These are phyloP conservation scores for Cavenderia fasciculata DNA, from an alignment of 78 protist species.

Conservation along the genomic window DNA sequence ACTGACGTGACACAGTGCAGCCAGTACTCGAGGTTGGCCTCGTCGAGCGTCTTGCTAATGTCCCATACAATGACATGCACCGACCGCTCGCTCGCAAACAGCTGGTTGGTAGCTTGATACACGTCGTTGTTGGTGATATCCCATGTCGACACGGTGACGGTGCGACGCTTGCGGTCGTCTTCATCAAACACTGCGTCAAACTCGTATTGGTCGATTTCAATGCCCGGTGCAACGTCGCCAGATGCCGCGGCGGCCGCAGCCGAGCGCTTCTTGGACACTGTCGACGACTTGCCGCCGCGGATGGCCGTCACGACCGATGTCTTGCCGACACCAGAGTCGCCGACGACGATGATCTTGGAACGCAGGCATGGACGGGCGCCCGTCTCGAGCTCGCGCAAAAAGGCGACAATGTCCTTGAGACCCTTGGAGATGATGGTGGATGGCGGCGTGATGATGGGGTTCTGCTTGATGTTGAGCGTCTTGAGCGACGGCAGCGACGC, in stretches of 20 bases:
- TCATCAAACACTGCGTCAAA: constrained; percentile 64
- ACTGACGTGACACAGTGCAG: constrained; percentile 30
- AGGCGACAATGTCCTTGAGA: constrained; percentile 47
- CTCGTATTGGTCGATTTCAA: constrained; percentile 67
- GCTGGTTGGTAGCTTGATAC: constrained; percentile 67
- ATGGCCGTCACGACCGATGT: constrained; percentile 48
- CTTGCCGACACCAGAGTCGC: constrained; percentile 59
- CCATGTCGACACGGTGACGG: constrained; percentile 62
- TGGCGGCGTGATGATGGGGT: constrained; percentile 75
- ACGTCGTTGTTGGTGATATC: constrained; percentile 71
- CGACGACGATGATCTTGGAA: constrained; percentile 52
- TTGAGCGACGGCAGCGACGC: constrained; percentile 9
- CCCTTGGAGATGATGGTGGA: constrained; percentile 56
- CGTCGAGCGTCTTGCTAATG: not conserved
- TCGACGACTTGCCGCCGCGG: constrained; percentile 33
- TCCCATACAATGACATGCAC: constrained; percentile 64
- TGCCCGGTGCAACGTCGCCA: constrained; percentile 24
- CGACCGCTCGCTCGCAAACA: constrained; percentile 66
- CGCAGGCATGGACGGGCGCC: constrained; percentile 73
- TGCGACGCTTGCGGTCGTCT: constrained; percentile 51
- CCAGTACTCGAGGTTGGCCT: constrained; percentile 71
- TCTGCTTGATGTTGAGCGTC: constrained; percentile 59
- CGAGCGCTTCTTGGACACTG: not conserved
- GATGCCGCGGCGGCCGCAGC: not conserved
- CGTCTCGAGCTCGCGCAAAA: constrained; percentile 65